phyloP scores from a whole-genome alignment of 768 basidiomycete genomes.

The Holtermanniella nyarrowii region DNA sequence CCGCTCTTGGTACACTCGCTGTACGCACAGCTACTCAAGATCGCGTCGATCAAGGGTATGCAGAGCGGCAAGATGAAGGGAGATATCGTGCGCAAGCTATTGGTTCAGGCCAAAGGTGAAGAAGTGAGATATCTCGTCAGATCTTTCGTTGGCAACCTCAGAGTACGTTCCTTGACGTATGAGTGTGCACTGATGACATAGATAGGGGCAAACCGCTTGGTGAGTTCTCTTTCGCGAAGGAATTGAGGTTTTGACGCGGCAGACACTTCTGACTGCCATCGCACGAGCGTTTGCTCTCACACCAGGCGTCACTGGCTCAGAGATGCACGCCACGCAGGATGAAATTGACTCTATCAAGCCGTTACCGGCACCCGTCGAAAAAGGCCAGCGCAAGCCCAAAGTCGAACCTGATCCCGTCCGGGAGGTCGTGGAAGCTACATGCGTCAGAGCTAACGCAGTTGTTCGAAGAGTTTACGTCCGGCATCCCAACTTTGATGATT shows the following conservation, averaged over 20 bases:
- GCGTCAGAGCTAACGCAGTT: constrained; percentile 53
- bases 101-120: constrained; percentile 77
- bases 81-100: constrained; percentile 63
- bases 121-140: constrained; percentile 71
- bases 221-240: constrained; percentile 8
- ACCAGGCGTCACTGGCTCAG: constrained; percentile 12
- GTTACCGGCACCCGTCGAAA: constrained; percentile 26
- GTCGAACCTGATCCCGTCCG: constrained; percentile 32
- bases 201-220: constrained; percentile 74
- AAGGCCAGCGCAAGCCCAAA: constrained; percentile 35
- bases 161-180: constrained; percentile 16
- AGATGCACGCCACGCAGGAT: constrained; percentile 14
- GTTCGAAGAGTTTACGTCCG: constrained; percentile 56
- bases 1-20: constrained; percentile 49
- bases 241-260: too few species aligned
- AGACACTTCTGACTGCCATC: constrained; percentile 64
- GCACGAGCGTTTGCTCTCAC: constrained; percentile 63
- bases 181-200: constrained; percentile 39
- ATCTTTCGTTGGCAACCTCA: constrained; percentile 30
- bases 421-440: constrained; percentile 42
- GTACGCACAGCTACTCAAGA: constrained; percentile 57
- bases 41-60: constrained; percentile 59
- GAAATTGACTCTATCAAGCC: constrained; percentile 28
- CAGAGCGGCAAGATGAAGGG: constrained; percentile 70
- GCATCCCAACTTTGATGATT: constrained; percentile 43